These are phyloP conservation scores for Angophora floribunda DNA, from an alignment of 345 rosid genomes.

Conservation along the genomic window DNA sequence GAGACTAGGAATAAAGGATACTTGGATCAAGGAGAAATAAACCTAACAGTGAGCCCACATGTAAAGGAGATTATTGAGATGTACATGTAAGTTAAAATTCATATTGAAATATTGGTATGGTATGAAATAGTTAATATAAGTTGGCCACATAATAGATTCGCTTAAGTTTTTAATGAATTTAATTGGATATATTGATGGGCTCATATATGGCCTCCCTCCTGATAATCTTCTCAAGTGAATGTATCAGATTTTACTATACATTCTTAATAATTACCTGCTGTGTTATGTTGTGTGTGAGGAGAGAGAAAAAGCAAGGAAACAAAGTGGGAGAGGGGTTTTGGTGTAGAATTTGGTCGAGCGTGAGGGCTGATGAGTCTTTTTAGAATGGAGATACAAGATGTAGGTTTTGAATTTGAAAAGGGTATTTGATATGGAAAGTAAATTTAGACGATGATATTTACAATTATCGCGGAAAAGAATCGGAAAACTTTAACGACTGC, in stretches of 20 bases:
- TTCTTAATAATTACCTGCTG: accelerated
- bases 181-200: no score
- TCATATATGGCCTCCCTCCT: no score
- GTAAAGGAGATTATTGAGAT: neutral
- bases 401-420: no score
- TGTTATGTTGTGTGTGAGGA: neutral
- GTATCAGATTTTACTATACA: accelerated
- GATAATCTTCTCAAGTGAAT: neutral
- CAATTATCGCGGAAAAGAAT: neutral
- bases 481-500: no score
- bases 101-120: accelerated
- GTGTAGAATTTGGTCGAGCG: neutral
- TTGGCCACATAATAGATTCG: neutral
- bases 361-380: neutral
- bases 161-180: no score
- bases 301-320: neutral
- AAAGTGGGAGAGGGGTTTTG: neutral
- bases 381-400: neutral
- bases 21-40: neutral
- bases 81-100: no score
- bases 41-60: neutral
- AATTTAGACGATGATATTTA: neutral
- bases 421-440: neutral
- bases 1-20: neutral
- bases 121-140: no score